These are phyloP conservation scores for Marvania coccoides DNA, from an alignment of 139 green algal genomes.

Conservation along the genomic window DNA sequence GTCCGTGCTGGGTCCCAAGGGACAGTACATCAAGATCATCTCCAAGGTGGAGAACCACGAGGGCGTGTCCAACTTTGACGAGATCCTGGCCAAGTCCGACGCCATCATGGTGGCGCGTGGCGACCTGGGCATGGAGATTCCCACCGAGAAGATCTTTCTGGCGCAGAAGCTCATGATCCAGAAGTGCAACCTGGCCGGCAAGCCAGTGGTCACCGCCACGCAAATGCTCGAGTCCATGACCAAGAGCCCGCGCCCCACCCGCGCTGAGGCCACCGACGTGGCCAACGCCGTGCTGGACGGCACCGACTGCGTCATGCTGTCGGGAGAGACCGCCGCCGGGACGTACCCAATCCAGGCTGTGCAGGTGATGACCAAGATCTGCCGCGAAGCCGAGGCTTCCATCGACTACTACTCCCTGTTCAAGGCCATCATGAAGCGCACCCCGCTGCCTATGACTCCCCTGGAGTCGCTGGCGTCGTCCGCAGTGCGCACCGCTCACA, in stretches of 20 bases:
- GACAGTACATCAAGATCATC: constrained; percentile 88
- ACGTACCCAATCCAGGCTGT: constrained; percentile 83
- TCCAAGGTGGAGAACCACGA: constrained; percentile 97
- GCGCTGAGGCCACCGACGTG: constrained; percentile 91
- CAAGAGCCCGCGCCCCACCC: constrained; percentile 90
- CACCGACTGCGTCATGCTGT: constrained; percentile 97
- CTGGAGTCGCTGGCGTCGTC: constrained; percentile 92
- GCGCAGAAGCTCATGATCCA: constrained; percentile 98
- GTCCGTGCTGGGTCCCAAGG: constrained; percentile 68
- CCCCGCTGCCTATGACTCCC: constrained; percentile 83
- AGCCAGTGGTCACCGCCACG: constrained; percentile 96
- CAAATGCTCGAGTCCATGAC: constrained; percentile 93
- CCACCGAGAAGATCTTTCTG: constrained; percentile 99
- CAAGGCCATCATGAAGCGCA: constrained; percentile 72
- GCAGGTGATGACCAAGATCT: constrained; percentile 90
- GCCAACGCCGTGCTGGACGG: constrained; percentile 95
- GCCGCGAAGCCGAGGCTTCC: constrained; percentile 81
- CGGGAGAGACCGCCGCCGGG: constrained; percentile 88
- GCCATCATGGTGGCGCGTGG: constrained; percentile 85
- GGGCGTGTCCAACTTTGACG: constrained; percentile 92
- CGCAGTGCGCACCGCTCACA: constrained; percentile 91
- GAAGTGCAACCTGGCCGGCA: constrained; percentile 88
- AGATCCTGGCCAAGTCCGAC: constrained; percentile 84
- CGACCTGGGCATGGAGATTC: constrained; percentile 98
- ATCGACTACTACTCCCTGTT: constrained; percentile 93